Conservation (phyloP, 2,329 filamentous ascomycete species). For the Venturia asperata region DNA sequence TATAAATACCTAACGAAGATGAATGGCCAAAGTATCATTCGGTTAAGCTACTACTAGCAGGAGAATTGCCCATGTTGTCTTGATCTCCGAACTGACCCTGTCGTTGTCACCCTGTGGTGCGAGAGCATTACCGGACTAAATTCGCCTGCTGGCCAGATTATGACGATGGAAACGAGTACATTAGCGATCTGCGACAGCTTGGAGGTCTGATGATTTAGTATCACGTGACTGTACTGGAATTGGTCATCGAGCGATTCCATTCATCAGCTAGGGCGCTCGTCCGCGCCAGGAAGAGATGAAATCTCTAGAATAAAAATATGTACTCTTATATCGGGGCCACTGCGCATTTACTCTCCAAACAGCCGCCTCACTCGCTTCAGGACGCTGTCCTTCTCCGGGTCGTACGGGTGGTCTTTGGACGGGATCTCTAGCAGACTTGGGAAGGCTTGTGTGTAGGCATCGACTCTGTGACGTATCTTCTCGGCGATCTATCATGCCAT, state of each 20-base stretch:
- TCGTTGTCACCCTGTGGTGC: too few species aligned
- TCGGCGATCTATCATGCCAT: conserved; percentile 66
- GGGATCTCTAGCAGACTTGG: conserved; percentile 95
- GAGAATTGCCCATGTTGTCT: too few species aligned
- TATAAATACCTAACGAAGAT: too few species aligned
- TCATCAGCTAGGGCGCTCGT: neutral
- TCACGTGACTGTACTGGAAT: neutral
- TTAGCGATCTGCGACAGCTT: too few species aligned
- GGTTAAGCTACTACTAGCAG: too few species aligned
- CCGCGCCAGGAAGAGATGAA: neutral
- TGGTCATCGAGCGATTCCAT: neutral
- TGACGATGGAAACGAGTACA: too few species aligned
- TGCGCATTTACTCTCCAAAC: conserved; percentile 49
- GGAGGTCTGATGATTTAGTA: too few species aligned
- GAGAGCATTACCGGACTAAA: too few species aligned
- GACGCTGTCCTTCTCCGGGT: conserved; percentile 98
- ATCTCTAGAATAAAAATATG: neutral
- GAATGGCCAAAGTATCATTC: too few species aligned
- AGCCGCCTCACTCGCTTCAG: conserved; percentile 74
- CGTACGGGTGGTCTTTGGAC: conserved; percentile 97
- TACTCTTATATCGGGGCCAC: neutral
- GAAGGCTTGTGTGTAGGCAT: conserved; percentile 89
- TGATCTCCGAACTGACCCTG: too few species aligned
- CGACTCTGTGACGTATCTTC: conserved; percentile 81
- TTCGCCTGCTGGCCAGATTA: too few species aligned